Conservation (phyloP, 2,329 filamentous ascomycete genomes). For the Cyphellophora attinorum region DNA sequence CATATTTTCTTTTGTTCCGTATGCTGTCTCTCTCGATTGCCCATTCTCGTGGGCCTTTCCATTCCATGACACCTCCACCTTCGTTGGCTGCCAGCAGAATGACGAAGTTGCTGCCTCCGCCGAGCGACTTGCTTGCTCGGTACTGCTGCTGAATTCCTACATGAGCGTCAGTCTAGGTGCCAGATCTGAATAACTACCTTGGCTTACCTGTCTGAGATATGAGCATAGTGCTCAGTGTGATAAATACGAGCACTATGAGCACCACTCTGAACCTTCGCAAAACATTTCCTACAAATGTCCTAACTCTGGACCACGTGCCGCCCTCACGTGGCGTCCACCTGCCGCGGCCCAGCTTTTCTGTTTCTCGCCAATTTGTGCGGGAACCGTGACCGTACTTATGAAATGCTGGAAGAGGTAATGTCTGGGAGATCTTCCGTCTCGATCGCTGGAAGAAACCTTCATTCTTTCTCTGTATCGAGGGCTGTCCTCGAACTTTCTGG, state of each 20-base stretch:
- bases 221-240: constrained; percentile 13
- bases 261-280: constrained; percentile 55
- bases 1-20: constrained; percentile 88
- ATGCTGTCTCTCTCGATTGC: constrained; percentile 95
- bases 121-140: constrained; percentile 62
- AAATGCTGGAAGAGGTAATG: constrained; percentile 47
- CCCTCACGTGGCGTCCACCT: constrained; percentile 40
- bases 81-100: constrained; percentile 89
- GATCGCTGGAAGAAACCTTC: constrained; percentile 82
- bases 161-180: neutral
- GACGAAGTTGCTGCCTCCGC: constrained; percentile 83
- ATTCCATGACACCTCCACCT: constrained; percentile 96
- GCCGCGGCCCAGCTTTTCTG: constrained; percentile 63
- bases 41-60: constrained; percentile 96
- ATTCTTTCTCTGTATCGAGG: constrained; percentile 70
- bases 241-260: constrained; percentile 36
- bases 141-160: constrained; percentile 33
- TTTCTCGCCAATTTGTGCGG: constrained; percentile 53
- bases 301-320: constrained; percentile 23
- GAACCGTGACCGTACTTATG: constrained; percentile 8
- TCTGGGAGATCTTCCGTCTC: constrained; percentile 70
- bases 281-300: constrained; percentile 36
- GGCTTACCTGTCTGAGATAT: constrained; percentile 16
- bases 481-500: constrained; percentile 62
- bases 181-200: too few relatives aligned